Percentiles rank a stretch among this genome's conserved stretches.
These are phyloP conservation scores for Talaromyces thailandensis DNA, from an alignment of 495 filamentous ascomycete species.

Conservation along the genomic window DNA sequence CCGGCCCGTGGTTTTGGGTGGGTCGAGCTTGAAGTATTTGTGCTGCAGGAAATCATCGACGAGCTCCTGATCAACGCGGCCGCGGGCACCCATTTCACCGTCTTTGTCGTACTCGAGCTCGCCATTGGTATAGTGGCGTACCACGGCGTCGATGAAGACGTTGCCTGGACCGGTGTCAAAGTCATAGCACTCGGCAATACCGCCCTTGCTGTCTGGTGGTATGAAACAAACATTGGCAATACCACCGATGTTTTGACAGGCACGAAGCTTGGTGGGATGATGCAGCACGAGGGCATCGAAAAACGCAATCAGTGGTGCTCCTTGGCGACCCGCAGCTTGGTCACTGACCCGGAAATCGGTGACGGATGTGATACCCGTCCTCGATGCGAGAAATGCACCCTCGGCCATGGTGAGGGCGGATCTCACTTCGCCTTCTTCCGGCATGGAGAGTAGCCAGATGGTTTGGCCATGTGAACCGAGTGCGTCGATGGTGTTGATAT, in stretches of 20 bases:
- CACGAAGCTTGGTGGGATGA: slow-evolving; percentile 45
- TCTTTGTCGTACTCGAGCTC: slow-evolving; percentile 31
- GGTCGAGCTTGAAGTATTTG: slow-evolving; percentile 38
- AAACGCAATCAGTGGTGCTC: slow-evolving; percentile 35
- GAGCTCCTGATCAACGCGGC: slow-evolving; percentile 41
- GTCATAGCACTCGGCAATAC: slow-evolving; percentile 37
- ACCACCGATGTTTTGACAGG: slow-evolving; percentile 52
- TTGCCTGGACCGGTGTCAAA: slow-evolving; percentile 42
- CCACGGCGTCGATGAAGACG: slow-evolving; percentile 30
- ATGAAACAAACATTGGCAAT: slow-evolving; percentile 55
- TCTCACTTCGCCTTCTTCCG: slow-evolving; percentile 34
- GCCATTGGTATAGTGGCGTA: slow-evolving; percentile 27
- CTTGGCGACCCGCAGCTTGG: slow-evolving; percentile 36
- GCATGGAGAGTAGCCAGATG: slow-evolving; percentile 49
- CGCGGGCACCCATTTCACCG: slow-evolving; percentile 42
- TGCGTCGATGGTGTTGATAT: slow-evolving; percentile 40
- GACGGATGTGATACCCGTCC: slow-evolving; percentile 35
- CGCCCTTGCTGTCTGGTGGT: slow-evolving; percentile 40
- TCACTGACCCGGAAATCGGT: slow-evolving; percentile 38
- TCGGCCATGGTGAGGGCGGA: slow-evolving; percentile 41
- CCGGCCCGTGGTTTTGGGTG: slow-evolving; percentile 50
- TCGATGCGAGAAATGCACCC: slow-evolving; percentile 31
- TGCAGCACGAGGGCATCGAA: slow-evolving; percentile 44
- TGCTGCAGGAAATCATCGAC: slow-evolving; percentile 43
- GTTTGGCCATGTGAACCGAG: slow-evolving; percentile 53